Conservation (phyloP, 208 protist genomes). For the Trypanosoma mega region DNA sequence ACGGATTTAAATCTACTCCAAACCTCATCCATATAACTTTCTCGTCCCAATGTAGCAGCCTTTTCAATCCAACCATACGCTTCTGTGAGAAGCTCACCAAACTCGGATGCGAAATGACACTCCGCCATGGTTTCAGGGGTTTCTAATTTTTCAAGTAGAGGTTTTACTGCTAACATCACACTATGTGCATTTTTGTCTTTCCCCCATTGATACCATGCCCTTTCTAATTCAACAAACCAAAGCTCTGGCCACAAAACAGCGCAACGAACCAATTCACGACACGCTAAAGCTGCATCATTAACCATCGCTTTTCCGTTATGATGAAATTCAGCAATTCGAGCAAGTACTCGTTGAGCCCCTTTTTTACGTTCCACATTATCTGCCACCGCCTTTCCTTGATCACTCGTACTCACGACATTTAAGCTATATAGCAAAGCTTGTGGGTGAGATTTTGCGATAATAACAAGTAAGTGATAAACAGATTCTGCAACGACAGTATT, state of each 20-base stretch:
- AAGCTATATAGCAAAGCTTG: slow-evolving; percentile 99
- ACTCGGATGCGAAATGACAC: slow-evolving; percentile 91
- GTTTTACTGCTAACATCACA: slow-evolving; percentile 92
- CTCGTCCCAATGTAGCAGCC: slow-evolving; percentile 61
- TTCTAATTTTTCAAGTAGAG: slow-evolving; percentile 94
- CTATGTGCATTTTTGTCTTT: slow-evolving; percentile 93
- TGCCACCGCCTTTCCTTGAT: slow-evolving; percentile 22
- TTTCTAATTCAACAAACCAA: slow-evolving; percentile 96
- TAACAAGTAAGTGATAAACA: slow-evolving; percentile 92
- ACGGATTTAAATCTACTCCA: slow-evolving; percentile 96
- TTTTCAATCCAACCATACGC: slow-evolving; percentile 83
- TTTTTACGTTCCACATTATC: slow-evolving; percentile 65
- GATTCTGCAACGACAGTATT: slow-evolving; percentile 87
- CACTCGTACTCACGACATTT: slow-evolving; percentile 95
- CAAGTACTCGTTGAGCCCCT: slow-evolving; percentile 79
- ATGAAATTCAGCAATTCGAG: slow-evolving; percentile 74
- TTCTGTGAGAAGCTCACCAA: slow-evolving; percentile 59
- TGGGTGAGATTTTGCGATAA: slow-evolving; percentile 96
- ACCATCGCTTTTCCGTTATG: slow-evolving; percentile 89
- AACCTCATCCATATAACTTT: slow-evolving; percentile 93
- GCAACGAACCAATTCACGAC: slow-evolving; percentile 97
- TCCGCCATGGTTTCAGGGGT: slow-evolving; percentile 94
- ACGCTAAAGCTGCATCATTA: slow-evolving; percentile 95
- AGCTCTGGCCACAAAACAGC: slow-evolving; percentile 97
- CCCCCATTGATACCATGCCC: slow-evolving; percentile 95